These are phyloP conservation scores for Boletus tylopilopsis DNA, from an alignment of 768 basidiomycete species.

Conservation along the genomic window DNA sequence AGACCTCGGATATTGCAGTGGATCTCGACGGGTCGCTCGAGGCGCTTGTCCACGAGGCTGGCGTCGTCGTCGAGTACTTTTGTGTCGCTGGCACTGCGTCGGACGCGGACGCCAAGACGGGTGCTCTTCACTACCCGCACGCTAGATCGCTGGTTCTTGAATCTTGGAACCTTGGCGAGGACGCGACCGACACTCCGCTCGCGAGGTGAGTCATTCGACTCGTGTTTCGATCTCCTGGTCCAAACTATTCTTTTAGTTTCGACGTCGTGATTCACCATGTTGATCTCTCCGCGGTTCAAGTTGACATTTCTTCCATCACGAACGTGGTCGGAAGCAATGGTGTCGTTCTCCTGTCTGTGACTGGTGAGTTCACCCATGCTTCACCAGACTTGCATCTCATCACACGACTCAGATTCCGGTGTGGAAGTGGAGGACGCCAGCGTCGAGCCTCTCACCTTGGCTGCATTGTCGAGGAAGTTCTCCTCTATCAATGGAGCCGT, in stretches of 20 bases:
- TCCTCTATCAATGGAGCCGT: slow-evolving; percentile 9
- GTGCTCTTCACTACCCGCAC: slow-evolving; percentile 6
- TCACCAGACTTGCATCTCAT: background rate
- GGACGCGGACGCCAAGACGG: slow-evolving; percentile 24
- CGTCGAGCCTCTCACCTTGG: slow-evolving; percentile 15
- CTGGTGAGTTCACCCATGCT: slow-evolving; percentile 9
- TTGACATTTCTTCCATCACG: slow-evolving; percentile 19
- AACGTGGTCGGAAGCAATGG: slow-evolving; percentile 24
- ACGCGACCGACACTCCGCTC: background rate
- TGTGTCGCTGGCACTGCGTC: slow-evolving; percentile 16
- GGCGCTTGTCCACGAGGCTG: slow-evolving; percentile 13
- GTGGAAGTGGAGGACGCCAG: slow-evolving; percentile 11
- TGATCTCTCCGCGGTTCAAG: slow-evolving; percentile 18
- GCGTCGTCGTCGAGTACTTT: slow-evolving; percentile 16
- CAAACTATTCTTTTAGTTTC: background rate
- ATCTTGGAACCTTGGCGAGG: slow-evolving; percentile 14
- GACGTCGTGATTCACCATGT: slow-evolving; percentile 22
- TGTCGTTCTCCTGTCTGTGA: slow-evolving; percentile 21
- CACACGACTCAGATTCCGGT: slow-evolving; percentile 11
- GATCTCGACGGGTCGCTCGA: slow-evolving; percentile 16
- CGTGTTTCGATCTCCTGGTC: background rate
- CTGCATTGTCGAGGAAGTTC: slow-evolving; percentile 8
- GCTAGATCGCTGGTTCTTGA: slow-evolving; percentile 19
- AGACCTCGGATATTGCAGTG: slow-evolving; percentile 13
- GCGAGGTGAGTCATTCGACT: slow-evolving; percentile 8